Evolutionary conservation across 2,329 filamentous ascomycete genomes (phyloP).

Genomic region (Proliferodiscus dingleyae): DNA sequence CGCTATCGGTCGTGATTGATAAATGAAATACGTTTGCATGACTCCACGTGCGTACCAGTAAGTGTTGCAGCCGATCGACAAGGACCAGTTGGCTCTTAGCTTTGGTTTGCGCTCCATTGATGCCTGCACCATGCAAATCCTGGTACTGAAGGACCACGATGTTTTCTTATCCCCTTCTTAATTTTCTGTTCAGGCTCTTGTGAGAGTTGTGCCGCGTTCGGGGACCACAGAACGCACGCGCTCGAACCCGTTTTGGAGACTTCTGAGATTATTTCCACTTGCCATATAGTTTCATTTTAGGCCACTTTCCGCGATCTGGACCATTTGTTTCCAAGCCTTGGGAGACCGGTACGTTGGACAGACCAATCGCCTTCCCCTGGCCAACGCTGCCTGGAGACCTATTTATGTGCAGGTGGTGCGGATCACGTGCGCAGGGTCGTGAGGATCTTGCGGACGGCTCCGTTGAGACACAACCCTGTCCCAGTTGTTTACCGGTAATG

Average conservation of each 20-base stretch:
- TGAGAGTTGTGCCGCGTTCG: not conserved
- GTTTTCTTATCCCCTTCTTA: conserved; percentile 2
- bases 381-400: too few species aligned
- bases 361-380: not conserved
- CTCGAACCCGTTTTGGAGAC: not conserved
- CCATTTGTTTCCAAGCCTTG: not conserved
- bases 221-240: not conserved
- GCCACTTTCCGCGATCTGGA: not conserved
- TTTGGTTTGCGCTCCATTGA: not conserved
- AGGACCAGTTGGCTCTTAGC: not conserved
- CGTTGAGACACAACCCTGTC: conserved; percentile 1
- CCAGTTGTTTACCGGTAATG: not conserved
- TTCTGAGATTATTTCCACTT: not conserved
- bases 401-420: too few species aligned
- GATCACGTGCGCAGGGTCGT: conserved; percentile 1
- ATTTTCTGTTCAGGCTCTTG: conserved; percentile 4
- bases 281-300: not conserved
- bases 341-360: not conserved
- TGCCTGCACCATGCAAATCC: not conserved
- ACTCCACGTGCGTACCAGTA: conserved; percentile 15
- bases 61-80: conserved; percentile 9
- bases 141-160: conserved; percentile 1
- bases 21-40: conserved; percentile 17
- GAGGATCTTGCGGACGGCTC: not conserved
- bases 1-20: conserved; percentile 24